phyloP scores from a whole-genome alignment of 2,329 filamentous ascomycete genomes.

The Thielaviopsis ethacetica region DNA sequence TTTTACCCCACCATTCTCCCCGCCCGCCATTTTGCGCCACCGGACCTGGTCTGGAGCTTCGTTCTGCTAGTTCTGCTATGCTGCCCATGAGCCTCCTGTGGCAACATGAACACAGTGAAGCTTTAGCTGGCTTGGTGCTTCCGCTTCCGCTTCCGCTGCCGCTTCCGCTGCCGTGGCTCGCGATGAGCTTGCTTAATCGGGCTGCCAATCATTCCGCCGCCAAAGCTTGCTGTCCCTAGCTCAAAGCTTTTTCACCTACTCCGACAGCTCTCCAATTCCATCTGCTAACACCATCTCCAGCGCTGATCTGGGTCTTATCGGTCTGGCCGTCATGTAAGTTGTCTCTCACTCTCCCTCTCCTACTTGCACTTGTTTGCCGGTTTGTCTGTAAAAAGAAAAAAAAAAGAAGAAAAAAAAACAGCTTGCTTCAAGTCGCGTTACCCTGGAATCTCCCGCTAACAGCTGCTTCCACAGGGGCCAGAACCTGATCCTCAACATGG shows the following conservation, averaged over 20 bases:
- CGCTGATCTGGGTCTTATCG: constrained; percentile 83
- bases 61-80: neutral
- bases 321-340: constrained; percentile 74
- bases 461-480: constrained; percentile 38
- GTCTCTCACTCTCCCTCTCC: neutral
- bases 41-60: neutral
- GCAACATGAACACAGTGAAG: neutral
- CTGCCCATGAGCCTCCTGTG: neutral
- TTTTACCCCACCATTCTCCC: constrained; percentile 20
- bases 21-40: constrained; percentile 19
- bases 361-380: neutral
- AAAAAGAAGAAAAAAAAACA: too few species aligned
- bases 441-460: constrained; percentile 11
- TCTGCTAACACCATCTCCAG: constrained; percentile 45
- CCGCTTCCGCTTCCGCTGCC: too few species aligned
- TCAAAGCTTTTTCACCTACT: constrained; percentile 27
- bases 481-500: constrained; percentile 81
- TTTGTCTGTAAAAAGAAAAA: neutral
- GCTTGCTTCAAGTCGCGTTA: neutral
- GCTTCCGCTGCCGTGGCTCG: too few species aligned
- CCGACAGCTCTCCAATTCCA: constrained; percentile 11
- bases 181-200: neutral
- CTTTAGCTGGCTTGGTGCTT: neutral
- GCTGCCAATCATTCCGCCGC: constrained; percentile 20
- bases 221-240: neutral